phyloP scores from a whole-genome alignment of 108 stramenopile species.

The Licmophora abbreviata region DNA sequence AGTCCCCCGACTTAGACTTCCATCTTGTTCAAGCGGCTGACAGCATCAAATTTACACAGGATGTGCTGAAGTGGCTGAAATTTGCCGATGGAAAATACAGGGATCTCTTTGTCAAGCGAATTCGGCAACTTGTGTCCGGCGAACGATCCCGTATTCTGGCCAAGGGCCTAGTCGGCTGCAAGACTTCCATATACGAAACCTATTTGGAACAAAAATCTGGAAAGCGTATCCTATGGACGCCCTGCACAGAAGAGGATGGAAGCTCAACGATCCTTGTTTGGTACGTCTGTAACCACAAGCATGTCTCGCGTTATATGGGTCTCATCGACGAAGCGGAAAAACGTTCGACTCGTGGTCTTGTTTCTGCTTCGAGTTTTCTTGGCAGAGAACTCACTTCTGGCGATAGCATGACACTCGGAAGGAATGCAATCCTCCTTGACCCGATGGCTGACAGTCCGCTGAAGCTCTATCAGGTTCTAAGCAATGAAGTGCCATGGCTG shows the following conservation, averaged over 20 bases:
- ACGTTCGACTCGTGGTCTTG: too few relatives aligned
- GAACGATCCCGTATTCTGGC: slow-evolving; percentile 29
- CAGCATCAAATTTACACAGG: slow-evolving; percentile 12
- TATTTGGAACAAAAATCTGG: slow-evolving; percentile 48
- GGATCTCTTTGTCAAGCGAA: slow-evolving; percentile 29
- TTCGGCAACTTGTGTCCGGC: slow-evolving; percentile 30
- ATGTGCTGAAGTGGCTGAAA: slow-evolving; percentile 41
- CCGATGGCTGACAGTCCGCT: slow-evolving; percentile 34
- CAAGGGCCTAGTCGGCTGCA: slow-evolving; percentile 34
- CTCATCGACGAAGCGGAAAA: slow-evolving; percentile 52
- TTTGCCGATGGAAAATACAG: slow-evolving; percentile 30
- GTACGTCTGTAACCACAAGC: slow-evolving; percentile 40
- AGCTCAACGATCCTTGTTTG: slow-evolving; percentile 13
- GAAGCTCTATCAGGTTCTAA: slow-evolving; percentile 30
- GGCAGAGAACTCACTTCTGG: too few relatives aligned
- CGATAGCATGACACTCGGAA: too few relatives aligned
- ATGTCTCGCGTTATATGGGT: slow-evolving; percentile 34
- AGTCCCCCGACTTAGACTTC: too few relatives aligned
- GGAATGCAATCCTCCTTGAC: too few relatives aligned
- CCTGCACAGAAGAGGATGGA: too few relatives aligned
- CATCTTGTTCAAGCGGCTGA: too few relatives aligned
- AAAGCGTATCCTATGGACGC: slow-evolving; percentile 39
- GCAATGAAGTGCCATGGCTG: slow-evolving; percentile 18
- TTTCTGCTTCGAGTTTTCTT: too few relatives aligned
- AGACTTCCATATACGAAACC: slow-evolving; percentile 35